phyloP scores from a whole-genome alignment of 2,329 filamentous ascomycete genomes.

The Sporothrix mexicana region DNA sequence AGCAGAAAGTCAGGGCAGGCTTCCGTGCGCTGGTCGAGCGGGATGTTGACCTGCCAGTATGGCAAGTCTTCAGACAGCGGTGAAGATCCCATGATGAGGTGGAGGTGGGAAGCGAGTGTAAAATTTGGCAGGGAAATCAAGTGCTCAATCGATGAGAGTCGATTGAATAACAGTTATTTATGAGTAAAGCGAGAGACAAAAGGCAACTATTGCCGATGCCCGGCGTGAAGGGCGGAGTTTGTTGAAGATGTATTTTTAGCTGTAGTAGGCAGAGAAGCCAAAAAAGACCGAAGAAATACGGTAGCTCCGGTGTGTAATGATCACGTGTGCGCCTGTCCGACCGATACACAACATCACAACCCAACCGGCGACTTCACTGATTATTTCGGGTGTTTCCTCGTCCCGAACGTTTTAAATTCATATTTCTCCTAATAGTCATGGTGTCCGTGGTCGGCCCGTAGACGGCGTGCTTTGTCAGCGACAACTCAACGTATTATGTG shows the following conservation, averaged over 20 bases:
- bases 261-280: too few species aligned
- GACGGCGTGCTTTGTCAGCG: too few species aligned
- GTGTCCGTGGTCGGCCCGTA: too few species aligned
- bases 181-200: not conserved
- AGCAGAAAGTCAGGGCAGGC: constrained; percentile 75
- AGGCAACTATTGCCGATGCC: not conserved
- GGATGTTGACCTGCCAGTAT: constrained; percentile 86
- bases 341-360: too few species aligned
- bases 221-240: not conserved
- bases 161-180: too few species aligned
- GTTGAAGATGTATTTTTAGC: not conserved
- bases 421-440: too few species aligned
- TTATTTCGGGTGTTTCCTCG: not conserved
- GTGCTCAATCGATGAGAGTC: too few species aligned
- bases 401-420: not conserved
- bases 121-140: not conserved
- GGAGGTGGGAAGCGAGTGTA: not conserved
- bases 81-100: not conserved
- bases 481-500: too few species aligned
- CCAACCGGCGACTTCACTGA: not conserved
- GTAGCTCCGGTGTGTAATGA: not conserved
- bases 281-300: not conserved
- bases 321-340: not conserved
- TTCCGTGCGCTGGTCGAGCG: constrained; percentile 62
- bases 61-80: constrained; percentile 48